These are phyloP conservation scores for Xylaria sp. DNA, from an alignment of 2,329 filamentous ascomycete species.

Conservation along the genomic window DNA sequence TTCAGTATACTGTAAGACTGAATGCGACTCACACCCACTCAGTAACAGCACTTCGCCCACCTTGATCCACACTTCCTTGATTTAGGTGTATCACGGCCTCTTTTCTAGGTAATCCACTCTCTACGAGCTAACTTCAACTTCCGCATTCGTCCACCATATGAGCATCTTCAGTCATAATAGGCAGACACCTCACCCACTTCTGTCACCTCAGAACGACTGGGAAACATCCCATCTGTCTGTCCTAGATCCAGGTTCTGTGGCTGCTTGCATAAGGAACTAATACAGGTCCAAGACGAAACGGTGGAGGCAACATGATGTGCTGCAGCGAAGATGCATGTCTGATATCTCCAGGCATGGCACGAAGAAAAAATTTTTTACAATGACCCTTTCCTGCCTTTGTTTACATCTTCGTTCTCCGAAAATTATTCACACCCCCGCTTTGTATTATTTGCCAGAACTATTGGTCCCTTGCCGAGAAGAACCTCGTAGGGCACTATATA, in stretches of 20 bases:
- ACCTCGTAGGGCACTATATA: background rate
- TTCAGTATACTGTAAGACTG: background rate
- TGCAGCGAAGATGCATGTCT: slow-evolving; percentile 19
- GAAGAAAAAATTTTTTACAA: background rate
- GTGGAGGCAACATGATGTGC: slow-evolving; percentile 20
- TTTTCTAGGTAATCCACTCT: slow-evolving; percentile 11
- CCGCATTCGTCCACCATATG: slow-evolving; percentile 29
- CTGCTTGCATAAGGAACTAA: slow-evolving; percentile 7
- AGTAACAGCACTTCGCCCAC: slow-evolving; percentile 19
- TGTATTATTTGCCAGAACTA: background rate
- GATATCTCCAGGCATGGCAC: slow-evolving; percentile 14
- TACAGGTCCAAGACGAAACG: slow-evolving; percentile 5
- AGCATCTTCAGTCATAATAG: slow-evolving; percentile 22
- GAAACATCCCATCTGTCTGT: background rate
- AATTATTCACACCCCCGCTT: background rate
- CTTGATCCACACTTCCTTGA: slow-evolving; percentile 18
- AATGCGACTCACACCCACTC: slow-evolving; percentile 15
- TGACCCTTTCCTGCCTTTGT: background rate
- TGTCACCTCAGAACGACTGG: background rate
- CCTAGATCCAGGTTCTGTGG: slow-evolving; percentile 11
- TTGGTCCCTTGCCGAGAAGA: background rate
- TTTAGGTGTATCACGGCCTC: slow-evolving; percentile 26
- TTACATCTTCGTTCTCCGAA: background rate
- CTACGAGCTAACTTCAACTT: slow-evolving; percentile 14
- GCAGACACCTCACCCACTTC: slow-evolving; percentile 27